Conservation (phyloP, 2,329 filamentous ascomycete species). For the Cladosporium sp. region DNA sequence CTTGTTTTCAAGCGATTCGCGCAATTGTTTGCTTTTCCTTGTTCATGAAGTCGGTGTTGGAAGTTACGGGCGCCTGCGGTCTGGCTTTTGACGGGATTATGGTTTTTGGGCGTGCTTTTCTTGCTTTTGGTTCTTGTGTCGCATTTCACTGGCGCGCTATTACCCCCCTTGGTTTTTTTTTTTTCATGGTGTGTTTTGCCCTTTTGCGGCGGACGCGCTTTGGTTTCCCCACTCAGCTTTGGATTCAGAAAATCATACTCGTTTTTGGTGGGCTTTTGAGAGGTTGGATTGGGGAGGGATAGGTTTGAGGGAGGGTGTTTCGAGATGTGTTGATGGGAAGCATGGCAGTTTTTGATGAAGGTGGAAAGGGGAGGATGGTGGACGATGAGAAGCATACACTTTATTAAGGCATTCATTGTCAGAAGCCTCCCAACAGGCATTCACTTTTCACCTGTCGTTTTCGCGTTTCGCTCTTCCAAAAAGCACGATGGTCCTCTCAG, state of each 20-base stretch:
- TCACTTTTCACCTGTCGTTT: no score
- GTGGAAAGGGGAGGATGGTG: background rate
- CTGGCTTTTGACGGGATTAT: slow-evolving; percentile 1
- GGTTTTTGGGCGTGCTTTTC: background rate
- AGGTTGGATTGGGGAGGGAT: background rate
- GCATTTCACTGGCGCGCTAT: slow-evolving; percentile 14
- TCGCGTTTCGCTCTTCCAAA: no score
- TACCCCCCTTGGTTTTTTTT: slow-evolving; percentile 8
- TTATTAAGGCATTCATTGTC: background rate
- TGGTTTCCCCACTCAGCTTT: background rate
- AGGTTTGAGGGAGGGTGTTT: no score
- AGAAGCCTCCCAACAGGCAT: no score
- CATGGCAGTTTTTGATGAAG: background rate
- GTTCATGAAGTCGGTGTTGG: background rate
- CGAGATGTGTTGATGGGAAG: background rate
- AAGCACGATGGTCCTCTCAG: no score
- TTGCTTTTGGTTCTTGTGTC: slow-evolving; percentile 1
- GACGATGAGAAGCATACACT: background rate
- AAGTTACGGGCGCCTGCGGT: slow-evolving; percentile 4
- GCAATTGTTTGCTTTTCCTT: no score
- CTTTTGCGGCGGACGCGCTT: background rate
- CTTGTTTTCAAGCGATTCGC: background rate
- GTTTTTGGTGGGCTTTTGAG: background rate
- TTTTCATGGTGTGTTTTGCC: background rate
- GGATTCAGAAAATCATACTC: background rate